Percentiles rank a stretch among this genome's conserved stretches.
These are phyloP conservation scores for Phlyctochytrium planicorne DNA, from an alignment of 192 early-diverging fungal genomes.

Conservation along the genomic window DNA sequence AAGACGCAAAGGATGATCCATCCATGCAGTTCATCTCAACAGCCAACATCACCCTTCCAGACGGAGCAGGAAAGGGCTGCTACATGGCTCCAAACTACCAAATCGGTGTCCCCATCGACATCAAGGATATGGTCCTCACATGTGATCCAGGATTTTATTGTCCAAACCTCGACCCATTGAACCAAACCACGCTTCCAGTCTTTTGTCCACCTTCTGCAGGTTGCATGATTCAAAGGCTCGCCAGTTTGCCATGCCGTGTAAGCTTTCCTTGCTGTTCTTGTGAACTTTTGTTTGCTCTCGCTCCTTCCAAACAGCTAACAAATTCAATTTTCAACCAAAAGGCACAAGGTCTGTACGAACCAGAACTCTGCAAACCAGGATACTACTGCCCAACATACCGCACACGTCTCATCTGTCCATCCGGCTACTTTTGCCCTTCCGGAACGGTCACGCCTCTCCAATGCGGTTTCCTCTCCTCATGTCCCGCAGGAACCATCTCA, in stretches of 20 bases:
- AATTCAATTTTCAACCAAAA: not conserved
- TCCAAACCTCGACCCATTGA: conserved; percentile 21
- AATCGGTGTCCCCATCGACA: conserved; percentile 19
- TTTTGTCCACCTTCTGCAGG: conserved; percentile 30
- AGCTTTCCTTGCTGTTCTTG: conserved; percentile 3
- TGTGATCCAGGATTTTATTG: conserved; percentile 37
- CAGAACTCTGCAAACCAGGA: conserved; percentile 59
- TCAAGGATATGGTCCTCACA: conserved; percentile 16
- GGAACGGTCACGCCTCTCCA: conserved; percentile 37
- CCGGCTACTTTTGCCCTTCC: conserved; percentile 51
- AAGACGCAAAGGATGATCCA: conserved; percentile 23
- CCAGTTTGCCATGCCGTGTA: conserved; percentile 26
- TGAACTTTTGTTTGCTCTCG: no score
- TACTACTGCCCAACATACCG: conserved; percentile 55
- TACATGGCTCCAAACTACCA: conserved; percentile 24
- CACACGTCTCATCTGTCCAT: conserved; percentile 49
- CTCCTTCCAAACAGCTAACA: not conserved
- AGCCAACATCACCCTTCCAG: conserved; percentile 12
- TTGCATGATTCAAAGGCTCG: conserved; percentile 24
- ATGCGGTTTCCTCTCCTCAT: conserved; percentile 32
- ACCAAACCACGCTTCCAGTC: conserved; percentile 26
- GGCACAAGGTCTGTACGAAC: conserved; percentile 42
- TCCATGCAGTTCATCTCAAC: conserved; percentile 22
- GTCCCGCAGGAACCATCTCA: conserved; percentile 31
- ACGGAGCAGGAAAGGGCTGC: conserved; percentile 26